Evolutionary conservation across 352 stramenopile species (phyloP).

Genomic region (Globisporangium polare): DNA sequence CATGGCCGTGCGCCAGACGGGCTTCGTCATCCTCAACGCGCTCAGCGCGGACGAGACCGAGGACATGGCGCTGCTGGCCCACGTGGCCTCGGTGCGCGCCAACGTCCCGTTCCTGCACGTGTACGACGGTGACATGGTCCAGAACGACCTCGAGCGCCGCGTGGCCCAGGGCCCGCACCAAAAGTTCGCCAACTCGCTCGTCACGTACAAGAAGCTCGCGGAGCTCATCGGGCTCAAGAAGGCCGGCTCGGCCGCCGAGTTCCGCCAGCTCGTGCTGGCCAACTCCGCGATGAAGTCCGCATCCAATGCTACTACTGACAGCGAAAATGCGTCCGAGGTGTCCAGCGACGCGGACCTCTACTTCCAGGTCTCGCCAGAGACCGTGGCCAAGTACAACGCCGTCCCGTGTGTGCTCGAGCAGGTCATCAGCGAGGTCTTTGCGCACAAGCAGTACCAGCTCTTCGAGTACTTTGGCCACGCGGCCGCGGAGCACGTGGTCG

Average conservation of each 20-base stretch:
- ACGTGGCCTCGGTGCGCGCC: conserved; percentile 88
- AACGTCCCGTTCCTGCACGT: conserved; percentile 92
- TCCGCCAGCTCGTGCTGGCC: conserved; percentile 57
- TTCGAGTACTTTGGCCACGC: conserved; percentile 90
- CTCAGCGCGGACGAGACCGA: conserved; percentile 85
- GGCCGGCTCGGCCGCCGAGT: conserved; percentile 39
- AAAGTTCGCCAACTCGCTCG: conserved; percentile 63
- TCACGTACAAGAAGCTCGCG: conserved; percentile 64
- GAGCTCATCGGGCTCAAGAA: conserved; percentile 62
- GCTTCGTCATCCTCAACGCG: conserved; percentile 88
- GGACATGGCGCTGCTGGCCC: conserved; percentile 89
- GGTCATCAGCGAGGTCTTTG: conserved; percentile 77
- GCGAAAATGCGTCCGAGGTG: conserved; percentile 36
- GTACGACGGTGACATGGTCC: conserved; percentile 90
- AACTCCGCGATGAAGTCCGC: conserved; percentile 34
- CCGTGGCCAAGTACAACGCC: conserved; percentile 78
- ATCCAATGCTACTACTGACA: not conserved
- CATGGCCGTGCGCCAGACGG: conserved; percentile 89
- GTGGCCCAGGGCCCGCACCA: conserved; percentile 29
- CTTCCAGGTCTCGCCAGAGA: conserved; percentile 88
- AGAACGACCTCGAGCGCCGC: conserved; percentile 74
- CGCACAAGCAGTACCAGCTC: conserved; percentile 82
- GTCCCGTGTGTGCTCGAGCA: conserved; percentile 65
- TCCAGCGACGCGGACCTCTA: conserved; percentile 85
- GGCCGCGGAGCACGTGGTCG: conserved; percentile 81